Evolutionary conservation across 148 eudicot species (phyloP), one percentile per base, ranked within the genome.

Genomic region (Beta vulgaris): DNA sequence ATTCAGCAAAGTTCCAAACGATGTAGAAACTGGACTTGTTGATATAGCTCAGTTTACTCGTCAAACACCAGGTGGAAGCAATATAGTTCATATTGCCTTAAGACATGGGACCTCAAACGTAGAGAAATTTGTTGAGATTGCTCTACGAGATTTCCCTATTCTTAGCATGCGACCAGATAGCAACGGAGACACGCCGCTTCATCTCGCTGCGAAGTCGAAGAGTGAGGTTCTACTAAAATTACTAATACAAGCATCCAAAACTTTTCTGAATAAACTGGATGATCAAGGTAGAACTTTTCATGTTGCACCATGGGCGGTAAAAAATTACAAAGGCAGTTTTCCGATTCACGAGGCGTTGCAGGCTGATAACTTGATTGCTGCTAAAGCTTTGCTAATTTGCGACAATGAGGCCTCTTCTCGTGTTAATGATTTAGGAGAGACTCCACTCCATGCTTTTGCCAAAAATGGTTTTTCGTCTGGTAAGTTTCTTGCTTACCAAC

Each of bases 111-210:
- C 43, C 9, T 0, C 3, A 0, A 71, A 53, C 7, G 48, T 12
- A 8, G 15, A 2, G 11, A 3, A 0, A 13, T 74, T 74, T 25
- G 18, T 48, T 25, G n/a, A n/a, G 0, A 25, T 51, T 48, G 61
- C 60, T 23, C 6, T 74, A 3, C 15, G 58, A 43, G 36, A 59
- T 35, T 48, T 28, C 25, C 77, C 77, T 0, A 16, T 25, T 15
- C 59, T 63, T 6, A n/a, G 49, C 34, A 28, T 64, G 3, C 70
- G 49, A n/a, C 25, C 43, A 0, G 77, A 73, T 29, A 43, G 42
- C 14, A 32, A 73, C 6, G 77, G 77, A 3, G 77, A 73, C 43
- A 73, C 77, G 19, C 69, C 77, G 0, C 58, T 73, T 46, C 77
- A 73, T 63, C 42, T 61, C 7, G 77, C 77, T 29, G 77, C 69